Evolutionary conservation across 2,329 filamentous ascomycete genomes (phyloP).

Genomic region (Polychaeton citri): DNA sequence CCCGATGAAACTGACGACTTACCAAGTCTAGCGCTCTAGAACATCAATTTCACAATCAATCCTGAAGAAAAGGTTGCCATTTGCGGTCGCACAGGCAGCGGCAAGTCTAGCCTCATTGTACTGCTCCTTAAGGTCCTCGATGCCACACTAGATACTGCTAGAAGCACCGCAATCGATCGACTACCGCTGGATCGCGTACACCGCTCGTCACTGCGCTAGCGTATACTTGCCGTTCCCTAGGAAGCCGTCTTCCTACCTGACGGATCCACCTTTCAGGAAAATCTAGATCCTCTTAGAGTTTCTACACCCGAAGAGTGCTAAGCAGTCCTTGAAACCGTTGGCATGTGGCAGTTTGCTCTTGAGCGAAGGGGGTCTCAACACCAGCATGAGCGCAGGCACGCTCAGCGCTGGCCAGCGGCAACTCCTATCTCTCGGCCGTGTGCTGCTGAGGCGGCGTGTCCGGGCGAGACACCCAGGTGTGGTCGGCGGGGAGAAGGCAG

Average conservation of each 20-base stretch:
- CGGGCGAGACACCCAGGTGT: background rate
- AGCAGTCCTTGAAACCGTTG: slow-evolving; percentile 7
- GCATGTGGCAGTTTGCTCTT: slow-evolving; percentile 10
- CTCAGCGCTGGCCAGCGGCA: slow-evolving; percentile 33
- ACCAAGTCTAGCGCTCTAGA: slow-evolving; percentile 8
- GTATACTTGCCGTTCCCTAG: slow-evolving; percentile 41
- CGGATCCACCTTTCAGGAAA: slow-evolving; percentile 36
- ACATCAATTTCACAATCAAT: slow-evolving; percentile 16
- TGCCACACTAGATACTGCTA: slow-evolving; percentile 10
- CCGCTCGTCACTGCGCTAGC: slow-evolving; percentile 26
- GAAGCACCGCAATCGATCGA: slow-evolving; percentile 33
- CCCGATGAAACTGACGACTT: background rate
- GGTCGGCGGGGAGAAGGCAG: background rate
- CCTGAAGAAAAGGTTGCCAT: slow-evolving; percentile 22
- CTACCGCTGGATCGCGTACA: slow-evolving; percentile 27
- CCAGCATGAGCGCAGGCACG: background rate
- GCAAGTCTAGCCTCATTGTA: slow-evolving; percentile 29
- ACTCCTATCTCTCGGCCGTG: slow-evolving; percentile 49
- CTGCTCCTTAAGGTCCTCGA: slow-evolving; percentile 29
- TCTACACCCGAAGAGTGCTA: slow-evolving; percentile 7
- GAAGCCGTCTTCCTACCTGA: background rate
- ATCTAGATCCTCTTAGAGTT: slow-evolving; percentile 11
- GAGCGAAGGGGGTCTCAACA: slow-evolving; percentile 28
- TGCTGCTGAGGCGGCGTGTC: slow-evolving; percentile 29
- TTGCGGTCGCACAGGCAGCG: slow-evolving; percentile 24